phyloP scores from a whole-genome alignment of 306 rosid species.

The Cercis canadensis region DNA sequence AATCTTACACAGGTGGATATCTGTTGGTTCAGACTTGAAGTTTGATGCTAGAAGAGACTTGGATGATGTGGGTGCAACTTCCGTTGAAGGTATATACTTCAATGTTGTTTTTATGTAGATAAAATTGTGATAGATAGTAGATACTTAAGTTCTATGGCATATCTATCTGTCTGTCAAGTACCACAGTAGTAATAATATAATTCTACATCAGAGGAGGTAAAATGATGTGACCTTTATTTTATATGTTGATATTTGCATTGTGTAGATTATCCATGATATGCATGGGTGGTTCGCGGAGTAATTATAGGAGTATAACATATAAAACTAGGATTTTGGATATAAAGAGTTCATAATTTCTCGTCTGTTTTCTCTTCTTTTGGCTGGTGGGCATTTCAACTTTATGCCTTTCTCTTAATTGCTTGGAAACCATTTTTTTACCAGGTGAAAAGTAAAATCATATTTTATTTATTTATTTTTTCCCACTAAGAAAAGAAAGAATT shows the following conservation, averaged over 20 bases:
- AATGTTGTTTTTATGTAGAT: constrained; percentile 20
- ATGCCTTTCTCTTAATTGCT: background rate
- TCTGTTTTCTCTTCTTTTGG: background rate
- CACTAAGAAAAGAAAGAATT: background rate
- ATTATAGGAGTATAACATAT: constrained; percentile 8
- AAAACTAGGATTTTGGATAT: background rate
- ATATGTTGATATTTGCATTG: background rate
- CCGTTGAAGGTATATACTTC: constrained; percentile 64
- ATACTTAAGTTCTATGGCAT: background rate
- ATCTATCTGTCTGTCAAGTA: constrained; percentile 13
- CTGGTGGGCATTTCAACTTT: background rate
- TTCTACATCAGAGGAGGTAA: background rate
- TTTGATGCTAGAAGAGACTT: constrained; percentile 98
- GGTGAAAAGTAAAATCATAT: background rate
- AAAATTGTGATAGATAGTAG: background rate
- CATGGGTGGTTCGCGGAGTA: constrained; percentile 12
- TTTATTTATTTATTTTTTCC: background rate
- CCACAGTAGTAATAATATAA: background rate
- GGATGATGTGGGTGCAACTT: constrained; percentile 85
- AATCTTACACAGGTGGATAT: constrained; percentile 90
- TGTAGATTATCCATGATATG: constrained; percentile 9
- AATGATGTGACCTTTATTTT: background rate
- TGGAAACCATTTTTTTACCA: background rate
- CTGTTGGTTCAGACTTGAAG: constrained; percentile 99
- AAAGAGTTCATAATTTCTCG: background rate